phyloP scores from a whole-genome alignment of 1,284 basidiomycete species.

The Puccinia sorghi region DNA sequence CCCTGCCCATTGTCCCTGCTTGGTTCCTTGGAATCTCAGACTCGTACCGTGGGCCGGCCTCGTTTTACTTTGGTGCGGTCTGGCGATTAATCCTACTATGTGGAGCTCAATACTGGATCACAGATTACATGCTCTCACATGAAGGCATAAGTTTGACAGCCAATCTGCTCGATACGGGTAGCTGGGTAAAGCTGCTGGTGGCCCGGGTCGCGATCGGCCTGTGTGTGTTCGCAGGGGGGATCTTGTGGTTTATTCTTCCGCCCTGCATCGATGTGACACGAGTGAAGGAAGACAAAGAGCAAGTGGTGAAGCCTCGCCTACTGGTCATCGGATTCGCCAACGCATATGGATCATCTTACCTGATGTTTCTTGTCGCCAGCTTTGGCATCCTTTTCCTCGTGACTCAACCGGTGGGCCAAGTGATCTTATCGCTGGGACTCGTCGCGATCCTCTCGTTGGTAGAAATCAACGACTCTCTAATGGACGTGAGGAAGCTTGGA shows the following conservation, averaged over 20 bases:
- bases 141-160: slow-evolving; percentile 12
- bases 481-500: slow-evolving; percentile 67
- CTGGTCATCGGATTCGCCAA: slow-evolving; percentile 85
- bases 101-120: slow-evolving; percentile 70
- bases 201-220: slow-evolving; percentile 66
- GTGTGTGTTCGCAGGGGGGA: slow-evolving; percentile 64
- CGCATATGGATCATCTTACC: slow-evolving; percentile 80
- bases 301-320: slow-evolving; percentile 62
- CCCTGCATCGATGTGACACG: slow-evolving; percentile 69
- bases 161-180: slow-evolving; percentile 55
- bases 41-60: slow-evolving; percentile 72
- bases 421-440: slow-evolving; percentile 68
- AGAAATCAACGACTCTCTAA: slow-evolving; percentile 75
- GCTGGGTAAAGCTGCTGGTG: slow-evolving; percentile 64
- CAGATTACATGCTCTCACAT: slow-evolving; percentile 66
- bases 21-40: slow-evolving; percentile 69
- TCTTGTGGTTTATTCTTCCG: slow-evolving; percentile 71
- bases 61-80: slow-evolving; percentile 66
- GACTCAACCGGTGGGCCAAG: slow-evolving; percentile 77
- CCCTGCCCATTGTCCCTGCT: slow-evolving; percentile 66
- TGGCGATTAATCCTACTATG: slow-evolving; percentile 66
- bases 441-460: slow-evolving; percentile 71
- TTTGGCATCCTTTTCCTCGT: slow-evolving; percentile 69
- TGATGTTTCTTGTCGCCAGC: slow-evolving; percentile 73
- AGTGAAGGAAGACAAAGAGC: slow-evolving; percentile 53